Base-by-base conservation (phyloP, 73 alveolate species). In the Effrenium voratum region DNA sequence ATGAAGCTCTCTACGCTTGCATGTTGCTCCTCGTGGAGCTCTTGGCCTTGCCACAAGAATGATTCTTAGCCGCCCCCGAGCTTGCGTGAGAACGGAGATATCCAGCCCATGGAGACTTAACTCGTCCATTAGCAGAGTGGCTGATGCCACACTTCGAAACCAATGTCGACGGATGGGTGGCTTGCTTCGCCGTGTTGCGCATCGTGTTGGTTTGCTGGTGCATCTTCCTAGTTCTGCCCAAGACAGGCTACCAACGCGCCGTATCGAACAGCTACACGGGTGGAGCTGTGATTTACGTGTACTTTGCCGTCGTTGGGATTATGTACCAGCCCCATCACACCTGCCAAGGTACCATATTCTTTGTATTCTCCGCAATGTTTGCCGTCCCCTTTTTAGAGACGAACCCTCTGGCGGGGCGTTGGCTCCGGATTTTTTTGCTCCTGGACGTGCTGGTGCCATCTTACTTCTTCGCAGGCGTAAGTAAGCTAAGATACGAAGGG, bases 361-460 rank as follows among this genome's bases (percentile, higher is more conserved):
- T 66, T 66, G 79, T 66, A 16, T n/a, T 66, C 19, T 26, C 79
- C 40, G n/a, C 41, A n/a, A n/a, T n/a, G 16, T 30, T 66, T 66
- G 79, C 79, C 15, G 41, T 66, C 10, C 79, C 79, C 79, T 66
- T 66, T n/a, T 40, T 66, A 40, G 79, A 66, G 34, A 28, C 79
- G 19, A 66, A 66, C 79, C 79, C 79, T 0, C 16, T n/a, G 40
- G 79, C 79, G 43, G 40, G 15, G 15, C 16, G 19, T 26, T 66
- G 79, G 79, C 79, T 66, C 79, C 40, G 79, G 79, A 66, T 8
- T 13, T 66, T 66, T 30, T n/a, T n/a, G n/a, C 79, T 66, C 40
- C 10, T 66, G 16, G 15, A 24, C 79, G 30, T 10, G 5, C 79
- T 66, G 41, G 40, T 66, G 41, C 79, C 79, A 66, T 26, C 15